Conservation (phyloP, 2,329 filamentous ascomycete species). For the Ramularia collo-cygni region DNA sequence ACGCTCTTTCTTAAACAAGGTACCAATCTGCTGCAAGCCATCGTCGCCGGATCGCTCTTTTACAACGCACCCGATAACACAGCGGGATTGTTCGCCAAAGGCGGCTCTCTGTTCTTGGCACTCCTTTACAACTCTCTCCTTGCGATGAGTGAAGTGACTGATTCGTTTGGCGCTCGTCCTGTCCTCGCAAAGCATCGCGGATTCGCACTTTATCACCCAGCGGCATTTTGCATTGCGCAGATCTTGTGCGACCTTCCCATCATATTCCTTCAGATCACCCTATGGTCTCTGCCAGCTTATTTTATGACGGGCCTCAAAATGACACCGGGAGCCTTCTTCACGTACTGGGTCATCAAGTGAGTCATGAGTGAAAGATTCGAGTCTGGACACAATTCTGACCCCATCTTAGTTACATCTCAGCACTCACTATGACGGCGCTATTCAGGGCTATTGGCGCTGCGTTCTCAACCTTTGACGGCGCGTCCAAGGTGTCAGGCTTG, state of each 20-base stretch:
- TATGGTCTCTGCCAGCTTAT: slow-evolving; percentile 54
- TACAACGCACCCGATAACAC: slow-evolving; percentile 55
- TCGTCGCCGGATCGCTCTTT: slow-evolving; percentile 61
- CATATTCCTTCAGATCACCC: slow-evolving; percentile 51
- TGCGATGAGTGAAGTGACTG: slow-evolving; percentile 60
- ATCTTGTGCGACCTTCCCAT: slow-evolving; percentile 49
- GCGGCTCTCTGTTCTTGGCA: slow-evolving; percentile 58
- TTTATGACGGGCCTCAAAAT: slow-evolving; percentile 55
- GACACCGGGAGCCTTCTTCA: slow-evolving; percentile 53
- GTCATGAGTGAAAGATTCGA: slow-evolving; percentile 30
- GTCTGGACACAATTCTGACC: too few relatives aligned
- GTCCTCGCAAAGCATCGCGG: slow-evolving; percentile 41
- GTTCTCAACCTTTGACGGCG: slow-evolving; percentile 26
- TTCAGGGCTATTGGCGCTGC: slow-evolving; percentile 38
- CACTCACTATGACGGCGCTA: slow-evolving; percentile 38
- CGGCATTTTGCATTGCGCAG: slow-evolving; percentile 47
- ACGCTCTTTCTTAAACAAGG: slow-evolving; percentile 58
- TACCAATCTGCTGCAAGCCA: slow-evolving; percentile 51
- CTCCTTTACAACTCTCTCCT: slow-evolving; percentile 57
- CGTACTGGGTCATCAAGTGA: slow-evolving; percentile 50
- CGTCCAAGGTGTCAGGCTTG: slow-evolving; percentile 28
- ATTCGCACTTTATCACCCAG: slow-evolving; percentile 35
- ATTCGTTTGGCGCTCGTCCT: slow-evolving; percentile 40
- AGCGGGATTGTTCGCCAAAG: slow-evolving; percentile 56
- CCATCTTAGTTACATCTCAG: too few relatives aligned